Evolutionary conservation across 2,329 filamentous ascomycete species (phyloP).

Genomic region (Graphium sp.): DNA sequence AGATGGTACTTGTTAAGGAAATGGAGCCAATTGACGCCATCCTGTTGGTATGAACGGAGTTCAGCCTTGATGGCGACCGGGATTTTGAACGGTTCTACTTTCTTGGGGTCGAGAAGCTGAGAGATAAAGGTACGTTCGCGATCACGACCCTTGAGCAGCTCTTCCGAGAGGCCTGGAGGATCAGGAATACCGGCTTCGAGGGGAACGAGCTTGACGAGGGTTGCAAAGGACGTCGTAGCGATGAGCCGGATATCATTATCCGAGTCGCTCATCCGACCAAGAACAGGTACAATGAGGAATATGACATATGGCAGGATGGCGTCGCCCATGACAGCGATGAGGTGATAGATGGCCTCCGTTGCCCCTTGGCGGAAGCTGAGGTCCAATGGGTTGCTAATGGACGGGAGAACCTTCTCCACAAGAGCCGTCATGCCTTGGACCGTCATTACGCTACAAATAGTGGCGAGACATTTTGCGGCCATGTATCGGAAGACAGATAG

Average conservation of each 20-base stretch:
- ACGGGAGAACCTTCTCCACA: conserved; percentile 81
- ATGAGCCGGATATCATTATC: conserved; percentile 90
- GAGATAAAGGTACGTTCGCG: conserved; percentile 92
- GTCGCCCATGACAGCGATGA: conserved; percentile 97
- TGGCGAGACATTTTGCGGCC: conserved; percentile 93
- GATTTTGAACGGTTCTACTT: conserved; percentile 85
- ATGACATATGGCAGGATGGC: conserved; percentile 93
- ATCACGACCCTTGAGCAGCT: conserved; percentile 78
- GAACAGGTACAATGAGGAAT: conserved; percentile 91
- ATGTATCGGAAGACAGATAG: conserved; percentile 91
- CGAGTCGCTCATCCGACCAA: conserved; percentile 96
- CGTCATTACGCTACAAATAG: conserved; percentile 90
- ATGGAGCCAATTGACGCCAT: conserved; percentile 95
- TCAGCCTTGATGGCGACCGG: conserved; percentile 96
- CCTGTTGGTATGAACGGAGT: conserved; percentile 91
- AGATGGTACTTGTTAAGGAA: conserved; percentile 97
- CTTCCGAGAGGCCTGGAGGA: conserved; percentile 77
- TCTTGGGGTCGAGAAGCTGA: conserved; percentile 91
- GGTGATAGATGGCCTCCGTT: conserved; percentile 87
- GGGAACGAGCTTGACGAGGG: conserved; percentile 89
- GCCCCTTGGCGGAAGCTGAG: conserved; percentile 81
- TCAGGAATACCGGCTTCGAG: conserved; percentile 95
- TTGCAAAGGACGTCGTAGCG: conserved; percentile 92
- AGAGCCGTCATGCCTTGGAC: conserved; percentile 92
- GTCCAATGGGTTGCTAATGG: conserved; percentile 80